These are phyloP conservation scores for Candida anglica DNA, from an alignment of 805 yeast species.

Conservation along the genomic window DNA sequence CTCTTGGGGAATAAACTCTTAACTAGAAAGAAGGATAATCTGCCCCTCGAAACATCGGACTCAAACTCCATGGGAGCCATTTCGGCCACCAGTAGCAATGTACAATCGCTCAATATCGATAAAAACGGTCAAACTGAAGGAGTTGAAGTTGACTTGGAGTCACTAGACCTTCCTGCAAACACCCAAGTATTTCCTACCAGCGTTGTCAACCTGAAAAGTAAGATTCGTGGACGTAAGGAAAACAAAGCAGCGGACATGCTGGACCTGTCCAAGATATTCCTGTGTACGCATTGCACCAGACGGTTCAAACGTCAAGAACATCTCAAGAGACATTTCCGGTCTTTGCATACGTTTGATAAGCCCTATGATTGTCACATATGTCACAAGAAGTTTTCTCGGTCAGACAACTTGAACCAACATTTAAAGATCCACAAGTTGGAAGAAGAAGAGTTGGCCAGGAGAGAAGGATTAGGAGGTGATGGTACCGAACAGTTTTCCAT, in stretches of 20 bases:
- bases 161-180: conserved; percentile 37
- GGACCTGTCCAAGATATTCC: conserved; percentile 51
- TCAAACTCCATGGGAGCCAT: background rate
- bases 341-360: conserved; percentile 69
- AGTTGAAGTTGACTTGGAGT: conserved; percentile 32
- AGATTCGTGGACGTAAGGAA: conserved; percentile 64
- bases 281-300: conserved; percentile 62
- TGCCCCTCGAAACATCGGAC: background rate
- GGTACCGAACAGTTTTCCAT: too few relatives aligned
- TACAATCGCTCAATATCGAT: too few relatives aligned
- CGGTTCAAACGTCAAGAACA: conserved; percentile 74
- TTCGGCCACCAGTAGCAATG: background rate
- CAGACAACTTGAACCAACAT: conserved; percentile 66
- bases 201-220: conserved; percentile 25
- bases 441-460: conserved; percentile 13
- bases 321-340: conserved; percentile 67
- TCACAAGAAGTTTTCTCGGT: conserved; percentile 60
- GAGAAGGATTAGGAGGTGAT: background rate
- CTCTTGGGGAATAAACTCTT: too few relatives aligned
- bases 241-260: conserved; percentile 51
- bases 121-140: conserved; percentile 15
- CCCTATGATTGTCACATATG: conserved; percentile 64
- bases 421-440: conserved; percentile 50
- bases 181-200: conserved; percentile 33
- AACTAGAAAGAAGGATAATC: too few relatives aligned